Evolutionary conservation across 2,329 filamentous ascomycete species (phyloP).

Genomic region (Pseudocercospora cruenta): DNA sequence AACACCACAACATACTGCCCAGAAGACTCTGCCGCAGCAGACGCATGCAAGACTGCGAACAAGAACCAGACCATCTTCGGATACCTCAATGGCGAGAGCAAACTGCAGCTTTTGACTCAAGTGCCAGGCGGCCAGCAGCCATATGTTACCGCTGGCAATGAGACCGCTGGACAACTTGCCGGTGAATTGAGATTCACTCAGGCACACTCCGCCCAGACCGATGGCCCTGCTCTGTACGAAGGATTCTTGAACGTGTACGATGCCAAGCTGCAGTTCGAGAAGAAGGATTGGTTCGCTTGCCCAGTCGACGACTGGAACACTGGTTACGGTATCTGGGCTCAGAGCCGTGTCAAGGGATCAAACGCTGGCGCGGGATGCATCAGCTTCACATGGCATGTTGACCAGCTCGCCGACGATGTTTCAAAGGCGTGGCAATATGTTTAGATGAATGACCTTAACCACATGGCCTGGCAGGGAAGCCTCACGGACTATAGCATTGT

Average conservation of each 20-base stretch:
- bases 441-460: neutral
- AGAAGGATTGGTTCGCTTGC: slow-evolving; percentile 25
- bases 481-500: neutral
- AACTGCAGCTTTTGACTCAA: slow-evolving; percentile 26
- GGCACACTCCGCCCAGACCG: slow-evolving; percentile 33
- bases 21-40: slow-evolving; percentile 11
- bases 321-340: slow-evolving; percentile 19
- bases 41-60: slow-evolving; percentile 20
- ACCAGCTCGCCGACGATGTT: slow-evolving; percentile 2
- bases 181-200: slow-evolving; percentile 37
- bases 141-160: slow-evolving; percentile 35
- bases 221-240: slow-evolving; percentile 30
- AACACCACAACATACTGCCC: slow-evolving; percentile 37
- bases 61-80: slow-evolving; percentile 31
- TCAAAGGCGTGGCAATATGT: slow-evolving; percentile 20
- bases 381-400: slow-evolving; percentile 19
- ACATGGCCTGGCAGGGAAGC: neutral
- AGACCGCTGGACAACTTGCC: slow-evolving; percentile 9
- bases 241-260: slow-evolving; percentile 26
- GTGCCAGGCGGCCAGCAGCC: slow-evolving; percentile 38
- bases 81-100: slow-evolving; percentile 27
- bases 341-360: slow-evolving; percentile 9
- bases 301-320: slow-evolving; percentile 15
- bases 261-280: slow-evolving; percentile 22
- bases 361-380: slow-evolving; percentile 17